Evolutionary conservation across 176 grass and related monocot genomes (phyloP), one percentile per base, ranked within the genome.

Genomic region (Bonia amplexicaulis): DNA sequence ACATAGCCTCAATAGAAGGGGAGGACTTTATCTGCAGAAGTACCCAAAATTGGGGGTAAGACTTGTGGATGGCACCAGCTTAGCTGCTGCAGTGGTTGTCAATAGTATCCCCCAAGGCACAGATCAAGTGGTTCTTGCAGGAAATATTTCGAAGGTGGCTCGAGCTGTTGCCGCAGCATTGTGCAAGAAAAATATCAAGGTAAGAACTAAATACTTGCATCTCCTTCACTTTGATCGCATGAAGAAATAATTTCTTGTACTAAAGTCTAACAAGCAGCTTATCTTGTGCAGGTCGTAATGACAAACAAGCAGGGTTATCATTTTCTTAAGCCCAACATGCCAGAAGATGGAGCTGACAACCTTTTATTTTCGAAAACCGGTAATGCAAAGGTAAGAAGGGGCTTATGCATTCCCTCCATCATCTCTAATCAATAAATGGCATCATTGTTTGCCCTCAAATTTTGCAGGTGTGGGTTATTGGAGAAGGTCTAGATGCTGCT

Each of bases 41-140:
- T 90, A 92, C 73, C 93, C 91, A 53, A 87, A 98, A 22, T 82
- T 93, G 65, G 80, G 84, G 48, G 77, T 93, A 71, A 93, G 84
- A 84, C 87, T 98, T 42, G 96, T 98, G 39, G 96, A 98, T 80
- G 96, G 93, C 69, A 98, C 87, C 77, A 89, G 93, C 80, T 85
- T 98, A 90, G 96, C 93, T 73, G 85, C 93, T 67, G 93, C 91
- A 3, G 89, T 98, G 53, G 91, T 93, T 77, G 26, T 98, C 75
- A 80, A 90, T 1, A 84, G 42, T 29, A 80, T 98, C 47, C 91
- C 96, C 46, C 54, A 52, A 47, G 87, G 92, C 37, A 94, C 82
- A 88, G 73, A 77, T 65, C 89, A 85, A 89, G 83, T 95, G 25
- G 9, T 95, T 71, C 80, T 98, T 5, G 76, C 42, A 29, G 96